A percentile compares a stretch with the other conserved stretches of the same genome.
Evolutionary conservation across 1,139 yeast genomes (phyloP).

Genomic region (Oligophagozyma castellii): DNA sequence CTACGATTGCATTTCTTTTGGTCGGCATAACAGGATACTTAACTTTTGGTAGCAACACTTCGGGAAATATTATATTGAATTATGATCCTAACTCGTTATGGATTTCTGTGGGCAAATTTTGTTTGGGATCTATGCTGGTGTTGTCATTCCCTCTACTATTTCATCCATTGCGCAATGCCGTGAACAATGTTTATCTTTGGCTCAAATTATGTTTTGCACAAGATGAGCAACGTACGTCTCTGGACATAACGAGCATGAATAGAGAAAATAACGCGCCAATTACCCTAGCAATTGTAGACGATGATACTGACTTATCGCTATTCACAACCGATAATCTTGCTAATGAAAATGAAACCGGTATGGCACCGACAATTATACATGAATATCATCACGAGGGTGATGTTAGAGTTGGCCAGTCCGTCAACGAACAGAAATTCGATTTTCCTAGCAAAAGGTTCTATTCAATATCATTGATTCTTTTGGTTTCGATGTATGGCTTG

Average conservation of each 20-base stretch:
- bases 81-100: conserved; percentile 30
- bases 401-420: not conserved
- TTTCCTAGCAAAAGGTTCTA: conserved; percentile 37
- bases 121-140: conserved; percentile 70
- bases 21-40: conserved; percentile 80
- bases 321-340: not conserved
- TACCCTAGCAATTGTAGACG: conserved; percentile 1
- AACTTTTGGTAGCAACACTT: conserved; percentile 66
- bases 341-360: not conserved
- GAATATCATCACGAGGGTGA: conserved; percentile 3
- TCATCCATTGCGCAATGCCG: conserved; percentile 82
- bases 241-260: not conserved
- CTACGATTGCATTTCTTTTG: conserved; percentile 44
- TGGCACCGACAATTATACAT: not conserved
- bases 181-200: conserved; percentile 61
- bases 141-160: conserved; percentile 85
- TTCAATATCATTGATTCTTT: conserved; percentile 33
- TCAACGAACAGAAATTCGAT: conserved; percentile 28
- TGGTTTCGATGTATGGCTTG: conserved; percentile 39
- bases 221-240: conserved; percentile 1
- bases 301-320: not conserved
- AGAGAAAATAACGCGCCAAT: conserved; percentile 1
- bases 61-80: conserved; percentile 71
- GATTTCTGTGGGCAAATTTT: conserved; percentile 46
- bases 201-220: conserved; percentile 14